Evolutionary conservation across 129 eudicot species (phyloP), one percentile per base, ranked within the genome.

Genomic region (Chrysanthemum lavandulifolium): DNA sequence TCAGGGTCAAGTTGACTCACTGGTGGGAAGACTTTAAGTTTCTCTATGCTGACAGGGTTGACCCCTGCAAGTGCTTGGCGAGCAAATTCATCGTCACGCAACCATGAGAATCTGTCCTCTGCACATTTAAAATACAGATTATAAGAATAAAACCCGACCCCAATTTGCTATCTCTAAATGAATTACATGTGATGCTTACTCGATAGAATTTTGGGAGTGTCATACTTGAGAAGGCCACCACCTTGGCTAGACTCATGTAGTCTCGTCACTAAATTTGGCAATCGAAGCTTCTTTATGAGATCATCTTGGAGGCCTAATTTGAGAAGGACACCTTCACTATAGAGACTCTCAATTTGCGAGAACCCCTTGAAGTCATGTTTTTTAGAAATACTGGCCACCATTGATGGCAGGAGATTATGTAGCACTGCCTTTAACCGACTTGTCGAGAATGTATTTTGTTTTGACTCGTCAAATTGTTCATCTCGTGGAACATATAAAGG

Each of bases 401-500:
- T 65, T n/a, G 88, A 75, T 0, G 98, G 98, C 61, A 94, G 45
- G 53, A 90, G 76, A 74, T 90, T 94, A 58, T 88, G 98, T 4
- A 90, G 91, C 59, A 88, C 88, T 0, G 86, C 98, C 79, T 86
- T 94, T 0, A 90, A 79, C 84, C 97, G 87, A 63, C 97, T 82
- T n/a, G 86, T 84, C 7, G 96, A 81, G 78, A 94, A 90, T 55
- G 97, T 76, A n/a, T 83, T 82, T 61, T 73, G 77, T 57, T 94
- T 94, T 12, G 88, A 82, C 76, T 94, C 98, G 79, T 94, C 98
- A 51, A 94, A 90, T 58, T 83, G 93, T 83, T 94, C 98, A 50
- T 94, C 98, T 73, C 97, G 83, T 13, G 98, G 98, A 69, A 94
- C 97, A 25, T 94, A 94, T 84, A 88, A 81, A 21, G 98, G 97